Evolutionary conservation across 176 grass and related monocot genomes (phyloP).

Genomic region (Aegilops sharonensis): DNA sequence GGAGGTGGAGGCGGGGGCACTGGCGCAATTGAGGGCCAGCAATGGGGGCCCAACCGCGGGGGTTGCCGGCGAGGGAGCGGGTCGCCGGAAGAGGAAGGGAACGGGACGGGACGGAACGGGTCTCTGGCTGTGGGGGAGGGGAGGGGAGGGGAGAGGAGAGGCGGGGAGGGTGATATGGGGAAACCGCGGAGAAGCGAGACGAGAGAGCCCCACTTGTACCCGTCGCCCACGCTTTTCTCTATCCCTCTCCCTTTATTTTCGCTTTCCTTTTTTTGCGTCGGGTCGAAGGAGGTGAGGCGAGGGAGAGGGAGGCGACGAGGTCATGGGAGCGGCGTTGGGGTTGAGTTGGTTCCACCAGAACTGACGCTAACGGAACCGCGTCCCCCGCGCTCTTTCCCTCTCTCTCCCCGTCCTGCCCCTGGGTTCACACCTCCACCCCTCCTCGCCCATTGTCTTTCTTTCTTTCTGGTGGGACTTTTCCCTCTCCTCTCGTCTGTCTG

Average conservation of each 20-base stretch:
- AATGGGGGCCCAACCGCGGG: conserved; percentile 13
- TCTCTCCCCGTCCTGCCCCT: not conserved
- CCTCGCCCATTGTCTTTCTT: no score
- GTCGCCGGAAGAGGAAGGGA: not conserved
- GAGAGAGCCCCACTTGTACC: conserved; percentile 18
- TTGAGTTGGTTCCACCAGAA: not conserved
- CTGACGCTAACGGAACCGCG: conserved; percentile 3
- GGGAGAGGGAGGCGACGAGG: not conserved
- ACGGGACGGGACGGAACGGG: conserved; percentile 32
- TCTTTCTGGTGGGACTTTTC: not conserved
- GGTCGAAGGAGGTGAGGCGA: not conserved
- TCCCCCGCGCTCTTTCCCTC: not conserved
- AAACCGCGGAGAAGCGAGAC: conserved; percentile 17
- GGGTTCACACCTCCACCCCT: no score
- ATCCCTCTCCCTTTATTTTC: not conserved
- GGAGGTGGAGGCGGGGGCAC: not conserved
- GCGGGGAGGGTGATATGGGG: conserved; percentile 25
- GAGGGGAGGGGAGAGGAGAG: not conserved
- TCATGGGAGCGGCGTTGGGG: not conserved
- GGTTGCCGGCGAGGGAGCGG: not conserved
- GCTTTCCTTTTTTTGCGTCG: not conserved
- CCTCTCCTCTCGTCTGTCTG: no score
- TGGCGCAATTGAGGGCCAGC: not conserved
- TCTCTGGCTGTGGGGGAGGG: not conserved
- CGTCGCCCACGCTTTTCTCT: conserved; percentile 16